phyloP scores from a whole-genome alignment of 2,329 filamentous ascomycete genomes.

The Teratosphaeria destructans region DNA sequence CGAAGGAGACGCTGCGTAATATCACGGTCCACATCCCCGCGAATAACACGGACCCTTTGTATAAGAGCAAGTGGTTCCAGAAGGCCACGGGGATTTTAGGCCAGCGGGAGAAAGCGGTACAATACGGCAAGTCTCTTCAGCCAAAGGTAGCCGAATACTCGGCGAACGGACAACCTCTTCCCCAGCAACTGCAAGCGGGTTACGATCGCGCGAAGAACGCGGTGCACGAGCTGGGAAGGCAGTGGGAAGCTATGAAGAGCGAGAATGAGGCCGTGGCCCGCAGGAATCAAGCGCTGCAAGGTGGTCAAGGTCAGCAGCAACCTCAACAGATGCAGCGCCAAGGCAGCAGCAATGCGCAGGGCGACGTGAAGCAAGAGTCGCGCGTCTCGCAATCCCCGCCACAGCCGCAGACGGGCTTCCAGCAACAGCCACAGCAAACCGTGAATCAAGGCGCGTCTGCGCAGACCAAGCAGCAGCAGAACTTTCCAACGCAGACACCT shows the following conservation, averaged over 20 bases:
- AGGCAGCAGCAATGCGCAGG: constrained; percentile 1
- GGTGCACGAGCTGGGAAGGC: neutral
- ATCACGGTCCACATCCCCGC: neutral
- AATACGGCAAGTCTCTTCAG: neutral
- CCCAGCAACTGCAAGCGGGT: neutral
- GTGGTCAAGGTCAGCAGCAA: constrained; percentile 8
- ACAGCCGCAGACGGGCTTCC: constrained; percentile 3
- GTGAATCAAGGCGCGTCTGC: constrained; percentile 10
- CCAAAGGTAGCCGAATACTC: neutral
- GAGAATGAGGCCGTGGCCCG: constrained; percentile 8
- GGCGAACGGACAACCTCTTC: neutral
- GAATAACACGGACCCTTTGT: neutral
- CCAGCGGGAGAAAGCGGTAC: neutral
- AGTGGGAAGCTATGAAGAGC: constrained; percentile 2
- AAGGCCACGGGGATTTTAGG: neutral
- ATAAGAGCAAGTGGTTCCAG: constrained; percentile 3
- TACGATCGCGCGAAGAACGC: constrained; percentile 3
- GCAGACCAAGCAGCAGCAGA: constrained; percentile 16
- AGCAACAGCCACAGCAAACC: constrained; percentile 8
- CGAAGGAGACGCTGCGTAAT: neutral
- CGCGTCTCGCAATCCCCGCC: neutral
- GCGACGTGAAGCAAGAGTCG: constrained; percentile 3
- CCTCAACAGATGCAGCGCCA: neutral
- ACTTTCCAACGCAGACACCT: constrained; percentile 19
- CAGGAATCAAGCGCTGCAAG: neutral